Conservation (phyloP, 148 eudicot genomes). For the Nyssa sinensis region DNA sequence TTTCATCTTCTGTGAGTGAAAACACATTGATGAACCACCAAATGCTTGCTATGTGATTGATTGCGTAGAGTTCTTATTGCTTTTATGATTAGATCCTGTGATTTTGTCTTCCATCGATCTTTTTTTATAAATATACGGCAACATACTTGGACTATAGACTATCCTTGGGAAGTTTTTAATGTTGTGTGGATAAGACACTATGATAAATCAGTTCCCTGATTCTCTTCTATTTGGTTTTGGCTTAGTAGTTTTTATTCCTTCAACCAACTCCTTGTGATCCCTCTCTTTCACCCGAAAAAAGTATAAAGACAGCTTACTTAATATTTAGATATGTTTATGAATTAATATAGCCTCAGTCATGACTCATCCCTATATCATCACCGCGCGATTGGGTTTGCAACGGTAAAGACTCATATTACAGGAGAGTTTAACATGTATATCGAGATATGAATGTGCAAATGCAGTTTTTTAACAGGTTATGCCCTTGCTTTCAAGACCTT, state of each 20-base stretch:
- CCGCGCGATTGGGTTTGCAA: background rate
- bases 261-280: background rate
- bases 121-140: background rate
- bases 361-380: background rate
- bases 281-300: background rate
- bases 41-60: background rate
- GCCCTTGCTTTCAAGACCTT: background rate
- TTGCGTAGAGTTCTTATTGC: too few species aligned
- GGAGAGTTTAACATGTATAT: background rate
- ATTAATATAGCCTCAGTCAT: background rate
- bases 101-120: background rate
- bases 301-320: background rate
- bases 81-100: background rate
- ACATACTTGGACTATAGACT: background rate
- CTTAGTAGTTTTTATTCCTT: background rate
- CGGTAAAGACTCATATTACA: background rate
- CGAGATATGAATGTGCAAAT: background rate
- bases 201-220: background rate
- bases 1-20: background rate
- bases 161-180: background rate
- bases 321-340: background rate
- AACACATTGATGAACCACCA: background rate
- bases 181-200: background rate
- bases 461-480: background rate
- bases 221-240: background rate